Conservation (phyloP, 768 basidiomycete species). For the Pleurotus tuoliensis region DNA sequence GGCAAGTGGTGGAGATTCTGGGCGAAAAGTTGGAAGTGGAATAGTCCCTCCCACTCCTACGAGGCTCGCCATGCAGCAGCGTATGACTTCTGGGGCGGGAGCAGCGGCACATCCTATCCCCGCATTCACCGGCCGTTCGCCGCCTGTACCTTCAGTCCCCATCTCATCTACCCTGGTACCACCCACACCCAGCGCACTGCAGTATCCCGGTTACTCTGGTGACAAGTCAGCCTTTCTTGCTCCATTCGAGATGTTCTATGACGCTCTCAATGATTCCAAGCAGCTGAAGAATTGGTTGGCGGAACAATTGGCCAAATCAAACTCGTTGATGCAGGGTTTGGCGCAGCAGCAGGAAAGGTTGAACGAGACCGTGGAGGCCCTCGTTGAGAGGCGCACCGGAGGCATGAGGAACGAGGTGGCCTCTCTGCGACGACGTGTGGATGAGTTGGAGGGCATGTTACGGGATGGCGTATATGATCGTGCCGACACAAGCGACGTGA, state of each 20-base stretch:
- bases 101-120: constrained; percentile 13
- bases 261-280: constrained; percentile 76
- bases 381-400: constrained; percentile 59
- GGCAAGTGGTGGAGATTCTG: constrained; percentile 33
- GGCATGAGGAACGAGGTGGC: constrained; percentile 60
- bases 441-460: constrained; percentile 61
- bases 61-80: constrained; percentile 47
- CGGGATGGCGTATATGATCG: constrained; percentile 22
- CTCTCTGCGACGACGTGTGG: constrained; percentile 57
- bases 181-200: constrained; percentile 64
- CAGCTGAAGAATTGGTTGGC: constrained; percentile 74
- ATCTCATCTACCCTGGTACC: constrained; percentile 65
- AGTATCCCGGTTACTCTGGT: constrained; percentile 53
- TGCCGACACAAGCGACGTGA: constrained; percentile 13
- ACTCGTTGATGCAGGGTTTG: constrained; percentile 45
- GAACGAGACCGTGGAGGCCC: constrained; percentile 51
- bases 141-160: constrained; percentile 60
- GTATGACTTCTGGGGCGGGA: constrained; percentile 8
- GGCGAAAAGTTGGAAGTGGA: constrained; percentile 46
- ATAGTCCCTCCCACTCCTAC: constrained; percentile 75
- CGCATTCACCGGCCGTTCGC: constrained; percentile 37
- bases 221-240: constrained; percentile 77
- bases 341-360: constrained; percentile 62
- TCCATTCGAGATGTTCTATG: constrained; percentile 82
- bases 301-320: constrained; percentile 68